Evolutionary conservation across 331 rosid genomes (phyloP).

Genomic region (Acacia pycnantha): DNA sequence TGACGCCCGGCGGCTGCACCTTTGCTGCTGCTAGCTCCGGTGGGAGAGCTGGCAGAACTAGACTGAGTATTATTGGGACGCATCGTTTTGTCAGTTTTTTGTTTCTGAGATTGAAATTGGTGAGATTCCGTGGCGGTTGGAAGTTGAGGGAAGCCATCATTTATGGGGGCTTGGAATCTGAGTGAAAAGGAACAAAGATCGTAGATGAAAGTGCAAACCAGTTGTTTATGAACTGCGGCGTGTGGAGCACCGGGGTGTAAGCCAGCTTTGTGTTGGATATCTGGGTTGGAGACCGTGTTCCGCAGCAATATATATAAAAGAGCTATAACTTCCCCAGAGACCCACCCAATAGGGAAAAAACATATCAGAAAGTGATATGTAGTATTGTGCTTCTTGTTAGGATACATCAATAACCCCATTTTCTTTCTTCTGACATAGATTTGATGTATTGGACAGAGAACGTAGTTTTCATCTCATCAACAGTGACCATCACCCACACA

Average conservation of each 20-base stretch:
- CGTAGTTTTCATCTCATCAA: not conserved
- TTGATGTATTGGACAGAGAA: conserved; percentile 7
- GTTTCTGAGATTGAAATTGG: conserved; percentile 23
- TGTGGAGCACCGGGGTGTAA: conserved; percentile 60
- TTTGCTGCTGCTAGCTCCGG: conserved; percentile 13
- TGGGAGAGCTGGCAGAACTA: not conserved
- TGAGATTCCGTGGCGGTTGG: conserved; percentile 26
- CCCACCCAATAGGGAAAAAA: not conserved
- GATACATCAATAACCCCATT: conserved; percentile 26
- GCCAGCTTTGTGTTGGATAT: conserved; percentile 61
- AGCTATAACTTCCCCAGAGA: not conserved
- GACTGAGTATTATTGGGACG: conserved; percentile 23
- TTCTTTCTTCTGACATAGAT: conserved; percentile 18
- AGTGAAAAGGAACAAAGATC: not conserved
- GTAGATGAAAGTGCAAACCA: conserved; percentile 73
- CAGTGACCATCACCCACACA: not conserved
- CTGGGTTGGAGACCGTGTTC: conserved; percentile 65
- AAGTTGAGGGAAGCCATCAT: conserved; percentile 53
- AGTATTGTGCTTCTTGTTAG: not conserved
- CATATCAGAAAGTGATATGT: not conserved
- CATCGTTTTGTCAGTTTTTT: conserved; percentile 33
- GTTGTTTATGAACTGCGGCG: conserved; percentile 67
- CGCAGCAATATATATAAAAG: conserved; percentile 8
- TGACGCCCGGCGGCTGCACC: conserved; percentile 42
- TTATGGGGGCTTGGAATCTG: conserved; percentile 41